Percentiles rank a stretch among this genome's conserved stretches.
These are phyloP conservation scores for Phytophthora ramorum DNA, from an alignment of 352 stramenopile genomes.

Conservation along the genomic window DNA sequence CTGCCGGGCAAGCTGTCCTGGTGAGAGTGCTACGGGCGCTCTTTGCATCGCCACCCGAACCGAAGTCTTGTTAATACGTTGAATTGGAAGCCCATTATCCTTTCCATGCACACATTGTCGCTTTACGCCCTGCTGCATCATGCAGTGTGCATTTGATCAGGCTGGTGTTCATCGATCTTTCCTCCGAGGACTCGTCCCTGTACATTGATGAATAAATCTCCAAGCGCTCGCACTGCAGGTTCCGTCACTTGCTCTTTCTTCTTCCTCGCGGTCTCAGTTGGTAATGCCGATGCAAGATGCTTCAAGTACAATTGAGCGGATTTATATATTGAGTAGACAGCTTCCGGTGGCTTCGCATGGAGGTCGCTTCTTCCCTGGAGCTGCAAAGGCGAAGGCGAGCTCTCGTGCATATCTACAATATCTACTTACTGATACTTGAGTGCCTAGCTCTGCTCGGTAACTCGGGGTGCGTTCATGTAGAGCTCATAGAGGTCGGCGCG, in stretches of 20 bases:
- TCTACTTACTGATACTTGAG: slow-evolving; percentile 30
- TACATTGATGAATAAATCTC: not conserved
- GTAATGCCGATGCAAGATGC: not conserved
- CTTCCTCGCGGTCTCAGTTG: not conserved
- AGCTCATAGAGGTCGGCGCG: slow-evolving; percentile 71
- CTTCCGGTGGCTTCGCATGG: slow-evolving; percentile 18
- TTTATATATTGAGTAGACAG: slow-evolving; percentile 25
- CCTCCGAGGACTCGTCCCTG: not conserved
- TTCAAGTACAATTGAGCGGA: not conserved
- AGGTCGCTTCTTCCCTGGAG: not conserved
- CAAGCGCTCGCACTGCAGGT: not conserved
- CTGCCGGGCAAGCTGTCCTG: slow-evolving; percentile 76
- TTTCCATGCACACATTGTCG: too few relatives aligned
- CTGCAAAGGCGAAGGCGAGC: not conserved
- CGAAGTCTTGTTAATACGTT: not conserved
- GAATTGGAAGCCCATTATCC: not conserved
- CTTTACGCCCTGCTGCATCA: too few relatives aligned
- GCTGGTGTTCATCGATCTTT: not conserved
- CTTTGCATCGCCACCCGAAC: not conserved
- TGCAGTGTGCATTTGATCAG: not conserved
- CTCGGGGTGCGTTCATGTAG: slow-evolving; percentile 56
- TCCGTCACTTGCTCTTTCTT: not conserved
- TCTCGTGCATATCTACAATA: slow-evolving; percentile 38
- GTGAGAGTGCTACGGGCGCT: slow-evolving; percentile 34
- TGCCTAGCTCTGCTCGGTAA: slow-evolving; percentile 22